Conservation (phyloP, 1,139 yeast species). For the Kodamaea arcana region DNA sequence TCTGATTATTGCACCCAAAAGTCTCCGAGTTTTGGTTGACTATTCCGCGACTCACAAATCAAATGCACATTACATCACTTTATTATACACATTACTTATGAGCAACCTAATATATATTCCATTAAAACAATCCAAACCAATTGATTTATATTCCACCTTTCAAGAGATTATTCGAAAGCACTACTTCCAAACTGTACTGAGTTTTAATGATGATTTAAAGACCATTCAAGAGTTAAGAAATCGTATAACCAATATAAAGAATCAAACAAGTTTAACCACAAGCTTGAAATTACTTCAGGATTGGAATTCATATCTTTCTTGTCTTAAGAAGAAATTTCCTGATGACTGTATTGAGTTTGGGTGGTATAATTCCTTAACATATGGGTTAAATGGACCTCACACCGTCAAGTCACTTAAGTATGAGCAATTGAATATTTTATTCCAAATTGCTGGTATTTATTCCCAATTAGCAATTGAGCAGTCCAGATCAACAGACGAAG, state of each 20-base stretch:
- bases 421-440: constrained; percentile 62
- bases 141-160: constrained; percentile 45
- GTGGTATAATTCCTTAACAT: constrained; percentile 71
- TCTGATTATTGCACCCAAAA: too few relatives aligned
- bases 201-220: constrained; percentile 51
- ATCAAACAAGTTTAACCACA: constrained; percentile 16
- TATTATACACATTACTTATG: too few relatives aligned
- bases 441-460: constrained; percentile 64
- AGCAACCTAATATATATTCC: constrained; percentile 50
- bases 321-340: constrained; percentile 37
- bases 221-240: constrained; percentile 29
- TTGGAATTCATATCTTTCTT: constrained; percentile 30
- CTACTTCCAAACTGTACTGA: constrained; percentile 61
- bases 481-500: constrained; percentile 46
- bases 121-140: constrained; percentile 44
- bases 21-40: too few relatives aligned
- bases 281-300: constrained; percentile 19
- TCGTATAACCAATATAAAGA: constrained; percentile 19
- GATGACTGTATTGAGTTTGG: constrained; percentile 48
- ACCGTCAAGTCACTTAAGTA: constrained; percentile 43
- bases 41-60: too few relatives aligned
- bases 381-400: constrained; percentile 46
- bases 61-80: too few relatives aligned
- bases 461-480: constrained; percentile 51
- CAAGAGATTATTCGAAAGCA: constrained; percentile 51